Conservation (phyloP, 2,329 filamentous ascomycete species). For the Beauveria bassiana region DNA sequence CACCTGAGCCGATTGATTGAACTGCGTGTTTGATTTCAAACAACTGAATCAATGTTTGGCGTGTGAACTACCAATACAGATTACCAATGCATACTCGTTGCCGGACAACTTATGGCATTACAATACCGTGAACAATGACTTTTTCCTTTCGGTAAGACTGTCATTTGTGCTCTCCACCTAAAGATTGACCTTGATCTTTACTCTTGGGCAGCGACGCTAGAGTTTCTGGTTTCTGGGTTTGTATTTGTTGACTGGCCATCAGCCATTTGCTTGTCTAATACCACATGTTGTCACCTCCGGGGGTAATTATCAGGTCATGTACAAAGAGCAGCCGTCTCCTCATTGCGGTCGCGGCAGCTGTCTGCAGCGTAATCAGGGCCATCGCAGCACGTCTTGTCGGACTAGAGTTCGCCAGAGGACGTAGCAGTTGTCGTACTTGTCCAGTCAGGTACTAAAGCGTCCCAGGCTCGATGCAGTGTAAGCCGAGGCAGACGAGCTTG, state of each 20-base stretch:
- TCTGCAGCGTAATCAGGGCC: background rate
- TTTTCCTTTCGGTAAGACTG: background rate
- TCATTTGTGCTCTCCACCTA: background rate
- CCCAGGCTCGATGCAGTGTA: background rate
- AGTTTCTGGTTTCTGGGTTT: no score
- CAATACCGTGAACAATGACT: no score
- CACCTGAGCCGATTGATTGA: background rate
- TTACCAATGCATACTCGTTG: no score
- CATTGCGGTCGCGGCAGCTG: background rate
- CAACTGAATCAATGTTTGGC: background rate
- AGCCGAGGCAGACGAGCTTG: background rate
- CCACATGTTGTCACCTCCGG: background rate
- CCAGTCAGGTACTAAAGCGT: background rate
- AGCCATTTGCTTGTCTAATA: no score
- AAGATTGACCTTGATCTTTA: background rate
- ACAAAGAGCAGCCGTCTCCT: background rate
- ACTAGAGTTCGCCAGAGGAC: background rate
- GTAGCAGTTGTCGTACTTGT: conserved; percentile 4
- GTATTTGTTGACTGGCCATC: no score
- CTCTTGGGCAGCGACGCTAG: no score
- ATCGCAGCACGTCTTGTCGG: background rate
- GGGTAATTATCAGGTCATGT: background rate
- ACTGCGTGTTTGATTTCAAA: no score
- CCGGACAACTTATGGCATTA: background rate
- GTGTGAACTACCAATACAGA: background rate